A percentile compares a stretch with the other conserved stretches of the same genome.
Conservation (phyloP, 768 basidiomycete species). For the Sporobolomyces roseus region DNA sequence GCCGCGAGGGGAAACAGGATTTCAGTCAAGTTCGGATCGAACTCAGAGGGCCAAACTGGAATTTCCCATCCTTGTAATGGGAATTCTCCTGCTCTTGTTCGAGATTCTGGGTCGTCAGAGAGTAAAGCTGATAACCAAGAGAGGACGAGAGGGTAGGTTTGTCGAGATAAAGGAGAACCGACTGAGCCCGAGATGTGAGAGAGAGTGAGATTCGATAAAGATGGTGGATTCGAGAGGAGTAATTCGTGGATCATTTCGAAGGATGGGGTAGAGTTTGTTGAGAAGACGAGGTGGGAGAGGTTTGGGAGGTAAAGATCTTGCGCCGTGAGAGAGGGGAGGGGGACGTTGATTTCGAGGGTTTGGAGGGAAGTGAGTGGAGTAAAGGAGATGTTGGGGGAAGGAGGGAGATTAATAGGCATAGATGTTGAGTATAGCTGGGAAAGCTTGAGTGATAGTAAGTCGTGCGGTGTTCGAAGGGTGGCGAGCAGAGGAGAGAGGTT, state of each 20-base stretch:
- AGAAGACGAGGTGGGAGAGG: constrained; percentile 2
- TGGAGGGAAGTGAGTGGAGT: constrained; percentile 1
- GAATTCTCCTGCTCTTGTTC: neutral
- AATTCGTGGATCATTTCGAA: constrained; percentile 7
- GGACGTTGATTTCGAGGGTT: constrained; percentile 10
- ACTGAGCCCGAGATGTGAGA: constrained; percentile 26
- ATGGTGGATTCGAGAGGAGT: neutral
- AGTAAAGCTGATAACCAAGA: constrained; percentile 9
- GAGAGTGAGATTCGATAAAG: neutral
- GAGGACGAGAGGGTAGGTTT: constrained; percentile 11
- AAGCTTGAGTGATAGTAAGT: neutral
- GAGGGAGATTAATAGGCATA: constrained; percentile 10
- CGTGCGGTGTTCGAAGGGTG: neutral
- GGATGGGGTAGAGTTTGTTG: neutral
- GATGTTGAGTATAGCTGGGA: constrained; percentile 8
- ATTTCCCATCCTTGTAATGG: constrained; percentile 24
- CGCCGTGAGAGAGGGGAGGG: constrained; percentile 5
- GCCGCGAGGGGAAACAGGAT: constrained; percentile 24
- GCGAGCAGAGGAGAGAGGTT: constrained; percentile 23
- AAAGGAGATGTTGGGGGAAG: constrained; percentile 5
- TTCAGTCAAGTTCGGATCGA: constrained; percentile 13
- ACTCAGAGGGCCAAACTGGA: constrained; percentile 2
- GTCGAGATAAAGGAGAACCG: constrained; percentile 18
- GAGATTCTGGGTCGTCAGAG: neutral
- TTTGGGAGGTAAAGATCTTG: neutral